Evolutionary conservation across 169 alveolate genomes (phyloP).

Genomic region (Eimeria nieschulzi): DNA sequence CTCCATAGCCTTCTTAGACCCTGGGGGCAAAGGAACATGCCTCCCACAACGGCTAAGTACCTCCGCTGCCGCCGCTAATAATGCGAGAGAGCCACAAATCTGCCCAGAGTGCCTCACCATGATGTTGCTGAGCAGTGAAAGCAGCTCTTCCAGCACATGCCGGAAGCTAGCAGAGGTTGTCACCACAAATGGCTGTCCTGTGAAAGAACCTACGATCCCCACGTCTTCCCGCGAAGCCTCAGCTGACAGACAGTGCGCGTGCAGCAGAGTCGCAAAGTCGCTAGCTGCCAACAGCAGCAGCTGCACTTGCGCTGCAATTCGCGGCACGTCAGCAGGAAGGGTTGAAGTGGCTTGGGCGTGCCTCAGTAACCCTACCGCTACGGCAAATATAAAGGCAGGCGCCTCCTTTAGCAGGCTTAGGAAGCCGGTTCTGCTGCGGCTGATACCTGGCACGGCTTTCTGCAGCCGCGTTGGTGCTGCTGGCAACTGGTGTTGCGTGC

Average conservation of each 20-base stretch:
- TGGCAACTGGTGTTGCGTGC: not conserved
- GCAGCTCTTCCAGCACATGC: constrained; percentile 28
- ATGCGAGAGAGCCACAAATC: constrained; percentile 38
- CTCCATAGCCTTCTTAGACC: constrained; percentile 50
- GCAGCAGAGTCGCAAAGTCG: constrained; percentile 57
- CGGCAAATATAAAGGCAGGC: constrained; percentile 45
- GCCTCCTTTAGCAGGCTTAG: not conserved
- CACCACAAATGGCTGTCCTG: not conserved
- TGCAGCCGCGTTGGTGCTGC: constrained; percentile 15
- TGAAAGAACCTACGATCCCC: not conserved
- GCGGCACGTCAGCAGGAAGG: constrained; percentile 21
- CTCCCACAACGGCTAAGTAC: constrained; percentile 27
- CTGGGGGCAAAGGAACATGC: constrained; percentile 19
- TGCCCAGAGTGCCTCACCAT: constrained; percentile 35
- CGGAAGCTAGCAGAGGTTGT: constrained; percentile 24
- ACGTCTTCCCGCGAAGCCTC: not conserved
- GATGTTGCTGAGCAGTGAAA: constrained; percentile 15
- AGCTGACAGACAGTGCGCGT: constrained; percentile 36
- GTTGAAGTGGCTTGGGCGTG: constrained; percentile 15
- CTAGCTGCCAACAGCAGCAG: constrained; percentile 38
- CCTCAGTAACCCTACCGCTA: constrained; percentile 25
- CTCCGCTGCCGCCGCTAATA: constrained; percentile 60
- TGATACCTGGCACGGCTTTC: not conserved
- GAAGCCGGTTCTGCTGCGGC: not conserved
- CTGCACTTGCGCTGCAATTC: constrained; percentile 53